Evolutionary conservation across 495 filamentous ascomycete species (phyloP).

Genomic region (Trichoderma reesei): DNA sequence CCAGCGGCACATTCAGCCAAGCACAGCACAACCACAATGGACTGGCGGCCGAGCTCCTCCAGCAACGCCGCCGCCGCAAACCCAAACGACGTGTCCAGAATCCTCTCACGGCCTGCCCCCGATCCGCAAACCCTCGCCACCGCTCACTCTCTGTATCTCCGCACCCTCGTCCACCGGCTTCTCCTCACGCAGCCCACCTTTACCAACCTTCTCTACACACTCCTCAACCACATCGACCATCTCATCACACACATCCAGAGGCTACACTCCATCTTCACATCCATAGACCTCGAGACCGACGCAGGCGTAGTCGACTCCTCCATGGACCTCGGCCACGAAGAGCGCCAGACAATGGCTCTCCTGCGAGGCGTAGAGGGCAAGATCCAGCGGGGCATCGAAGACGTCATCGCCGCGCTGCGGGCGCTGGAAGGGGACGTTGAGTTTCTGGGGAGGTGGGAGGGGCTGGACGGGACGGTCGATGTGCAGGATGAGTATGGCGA

Average conservation of each 20-base stretch:
- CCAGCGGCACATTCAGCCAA: slow-evolving; percentile 3
- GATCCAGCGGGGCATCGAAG: slow-evolving; percentile 52
- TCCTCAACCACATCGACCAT: slow-evolving; percentile 64
- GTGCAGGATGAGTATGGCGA: slow-evolving; percentile 29
- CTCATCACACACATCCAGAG: slow-evolving; percentile 66
- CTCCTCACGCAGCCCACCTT: slow-evolving; percentile 63
- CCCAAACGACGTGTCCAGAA: slow-evolving; percentile 14
- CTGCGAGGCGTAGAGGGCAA: slow-evolving; percentile 41
- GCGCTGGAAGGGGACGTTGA: slow-evolving; percentile 20
- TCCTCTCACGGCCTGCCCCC: slow-evolving; percentile 20
- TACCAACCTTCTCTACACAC: slow-evolving; percentile 56
- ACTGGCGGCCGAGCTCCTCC: slow-evolving; percentile 6
- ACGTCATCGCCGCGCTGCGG: slow-evolving; percentile 46
- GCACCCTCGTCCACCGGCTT: slow-evolving; percentile 52
- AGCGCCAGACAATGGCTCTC: slow-evolving; percentile 49
- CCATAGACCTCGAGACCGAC: slow-evolving; percentile 67
- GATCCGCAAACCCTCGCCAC: slow-evolving; percentile 78
- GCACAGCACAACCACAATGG: neutral
- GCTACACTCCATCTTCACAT: slow-evolving; percentile 59
- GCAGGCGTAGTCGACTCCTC: slow-evolving; percentile 68
- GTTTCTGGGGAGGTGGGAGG: slow-evolving; percentile 19
- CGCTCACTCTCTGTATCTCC: slow-evolving; percentile 68
- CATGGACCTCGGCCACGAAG: slow-evolving; percentile 59
- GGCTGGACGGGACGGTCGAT: slow-evolving; percentile 32
- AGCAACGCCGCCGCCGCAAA: neutral